Percentiles rank a stretch among this genome's conserved stretches.
phyloP scores from a whole-genome alignment of 2,329 filamentous ascomycete species.

The Acrocalymma vagum region DNA sequence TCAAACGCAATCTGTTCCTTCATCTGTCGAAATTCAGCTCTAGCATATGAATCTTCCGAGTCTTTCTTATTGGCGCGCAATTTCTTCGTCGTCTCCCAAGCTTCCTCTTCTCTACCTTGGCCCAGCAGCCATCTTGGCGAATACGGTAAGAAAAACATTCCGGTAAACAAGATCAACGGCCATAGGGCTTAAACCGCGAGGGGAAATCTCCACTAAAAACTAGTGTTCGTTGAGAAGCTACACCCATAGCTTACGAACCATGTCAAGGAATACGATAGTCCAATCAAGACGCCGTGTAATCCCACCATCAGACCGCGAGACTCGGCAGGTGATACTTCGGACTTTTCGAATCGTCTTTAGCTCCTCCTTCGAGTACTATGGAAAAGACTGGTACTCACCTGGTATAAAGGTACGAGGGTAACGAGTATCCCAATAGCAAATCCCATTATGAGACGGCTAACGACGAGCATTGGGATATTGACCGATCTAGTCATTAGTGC shows the following conservation, averaged over 20 bases:
- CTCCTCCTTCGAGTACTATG: too few species aligned
- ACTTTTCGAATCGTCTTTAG: too few species aligned
- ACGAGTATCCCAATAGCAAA: too few species aligned
- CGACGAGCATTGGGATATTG: too few species aligned
- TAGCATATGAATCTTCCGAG: conserved; percentile 14
- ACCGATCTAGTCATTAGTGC: too few species aligned
- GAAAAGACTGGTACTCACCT: too few species aligned
- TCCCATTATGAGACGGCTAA: too few species aligned
- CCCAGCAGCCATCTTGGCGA: conserved; percentile 15
- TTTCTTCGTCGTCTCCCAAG: conserved; percentile 8
- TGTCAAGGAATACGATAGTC: conserved; percentile 16
- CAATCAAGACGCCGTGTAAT: conserved; percentile 22
- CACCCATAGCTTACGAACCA: conserved; percentile 25
- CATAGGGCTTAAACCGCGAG: conserved; percentile 8
- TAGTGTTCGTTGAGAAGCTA: conserved; percentile 22
- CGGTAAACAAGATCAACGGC: conserved; percentile 5
- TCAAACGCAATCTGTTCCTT: conserved; percentile 14
- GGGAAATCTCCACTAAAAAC: conserved; percentile 11
- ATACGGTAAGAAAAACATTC: conserved; percentile 12
- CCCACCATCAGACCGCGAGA: conserved; percentile 25
- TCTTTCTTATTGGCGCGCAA: conserved; percentile 16
- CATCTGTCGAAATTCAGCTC: conserved; percentile 16
- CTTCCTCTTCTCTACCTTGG: conserved; percentile 12
- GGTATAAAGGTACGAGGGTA: too few species aligned
- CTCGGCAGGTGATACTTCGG: too few species aligned